Base-by-base conservation (phyloP, 352 stramenopile genomes). In the Phytophthora sp. region DNA sequence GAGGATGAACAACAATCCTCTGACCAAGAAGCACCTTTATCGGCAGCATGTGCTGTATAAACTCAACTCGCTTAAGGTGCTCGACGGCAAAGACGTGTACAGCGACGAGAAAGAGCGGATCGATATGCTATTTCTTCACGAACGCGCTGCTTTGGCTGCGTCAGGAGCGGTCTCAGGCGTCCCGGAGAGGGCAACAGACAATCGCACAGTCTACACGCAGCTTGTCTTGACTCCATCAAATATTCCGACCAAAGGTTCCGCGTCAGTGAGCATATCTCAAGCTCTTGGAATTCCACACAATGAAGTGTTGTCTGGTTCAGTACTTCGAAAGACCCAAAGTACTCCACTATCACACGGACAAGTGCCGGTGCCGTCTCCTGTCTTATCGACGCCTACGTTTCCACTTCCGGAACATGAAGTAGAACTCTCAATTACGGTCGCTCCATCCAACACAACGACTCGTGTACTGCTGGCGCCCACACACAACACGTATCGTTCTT, bases 1-100 rank as follows among this genome's bases (percentile, higher is more conserved):
- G 13, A 72, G 72, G 5, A 35, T 95, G 13, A 46, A 53, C 20
- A 91, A 88, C 66, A 96, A 96, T 35, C 84, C 88, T 3, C 24
- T 96, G 29, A 74, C 77, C 2, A 92, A 95, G 56, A 94, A 94
- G 57, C 85, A 95, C 36, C 58, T 95, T 53, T 96, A 94, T 59
- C 86, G 88, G 2, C 76, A 88, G 8, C 86, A 79, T 12, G 52
- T 91, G 4, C 23, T 96, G 29, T 85, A 77, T 61, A 80, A 82
- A 31, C 75, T 96, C 30, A 68, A 71, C 12, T 67, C 68, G 5
- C 60, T 97, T 5, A 69, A 78, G 45, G 77, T 44, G 12, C 53
- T 97, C 2, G 88, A 97, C 52, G 80, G 80, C 1, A 78, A 77
- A 23, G 88, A 96, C 18, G 73, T 95, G 13, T 83, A 80, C 7